Base-by-base conservation (phyloP, 1,139 yeast genomes). In the Yamadazyma friedrichii region DNA sequence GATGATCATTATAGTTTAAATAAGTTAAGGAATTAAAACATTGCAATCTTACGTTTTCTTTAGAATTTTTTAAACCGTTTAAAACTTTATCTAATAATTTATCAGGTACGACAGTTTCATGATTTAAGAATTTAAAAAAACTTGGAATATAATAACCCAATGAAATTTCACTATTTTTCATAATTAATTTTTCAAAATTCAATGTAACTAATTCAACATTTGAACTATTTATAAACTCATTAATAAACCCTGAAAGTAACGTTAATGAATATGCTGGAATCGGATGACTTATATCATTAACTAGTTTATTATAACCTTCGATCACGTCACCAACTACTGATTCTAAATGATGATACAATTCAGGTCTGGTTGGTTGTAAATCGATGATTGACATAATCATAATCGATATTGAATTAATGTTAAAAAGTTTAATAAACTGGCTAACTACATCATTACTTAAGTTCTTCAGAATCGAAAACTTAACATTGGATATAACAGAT, bases 141-240 rank as follows among this genome's bases (percentile, higher is more conserved):
- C 70, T 63, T 0, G 84, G 82, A 15, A 80, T 55, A 12, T 83
- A 62, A 27, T 67, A 54, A 6, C 74, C 73, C 48, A 87, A 76
- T 0, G 88, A 77, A 29, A 70, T 64, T 56, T 89, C 98, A 0
- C 97, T 86, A 2, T 96, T 81, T 58, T 97, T 78, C 54, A 93
- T 70, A 38, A 85, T 73, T 1, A 94, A 78, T 56, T 87, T 89
- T 50, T 88, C 45, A 13, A 39, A 33, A 22, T 35, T 42, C 9
- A 9, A n/a, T 6, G 37, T 28, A 5, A 39, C 13, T 11, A 11
- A 11, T 3, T 15, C 16, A 11, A 42, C 8, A 22, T 42, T 38
- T 9, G 16, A 30, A 6, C 24, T 15, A 31, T 33, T 40, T 4
- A 45, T 29, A 31, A 43, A 45, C 24, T 48, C 48, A 2, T 33